Evolutionary conservation across 257 asterid species (phyloP).

Genomic region (Misopates orontium): DNA sequence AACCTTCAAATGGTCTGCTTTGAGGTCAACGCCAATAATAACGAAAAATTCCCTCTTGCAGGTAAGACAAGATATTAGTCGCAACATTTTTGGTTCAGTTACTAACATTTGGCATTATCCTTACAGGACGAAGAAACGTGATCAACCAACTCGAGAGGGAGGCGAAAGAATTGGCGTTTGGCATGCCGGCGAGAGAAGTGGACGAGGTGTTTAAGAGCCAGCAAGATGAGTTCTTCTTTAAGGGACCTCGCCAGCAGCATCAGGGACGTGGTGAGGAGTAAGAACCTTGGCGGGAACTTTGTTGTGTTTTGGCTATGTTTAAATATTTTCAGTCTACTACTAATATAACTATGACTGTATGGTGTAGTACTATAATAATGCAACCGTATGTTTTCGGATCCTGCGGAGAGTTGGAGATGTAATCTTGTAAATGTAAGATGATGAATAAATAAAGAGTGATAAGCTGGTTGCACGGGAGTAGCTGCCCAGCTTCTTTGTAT

Average conservation of each 20-base stretch:
- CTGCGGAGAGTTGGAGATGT: background rate
- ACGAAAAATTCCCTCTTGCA: conserved; percentile 47
- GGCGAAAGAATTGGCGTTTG: conserved; percentile 67
- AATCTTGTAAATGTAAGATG: background rate
- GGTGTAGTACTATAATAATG: background rate
- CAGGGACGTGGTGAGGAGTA: conserved; percentile 41
- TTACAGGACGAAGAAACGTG: too few relatives aligned
- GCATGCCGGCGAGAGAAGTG: conserved; percentile 60
- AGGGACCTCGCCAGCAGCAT: conserved; percentile 56
- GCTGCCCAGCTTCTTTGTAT: too few relatives aligned
- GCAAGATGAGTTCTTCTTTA: conserved; percentile 52
- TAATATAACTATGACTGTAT: background rate
- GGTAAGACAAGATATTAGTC: too few relatives aligned
- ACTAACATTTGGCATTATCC: too few relatives aligned
- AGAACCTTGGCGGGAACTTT: background rate
- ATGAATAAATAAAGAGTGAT: background rate
- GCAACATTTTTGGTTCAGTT: too few relatives aligned
- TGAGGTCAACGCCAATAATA: conserved; percentile 43
- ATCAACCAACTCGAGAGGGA: conserved; percentile 45
- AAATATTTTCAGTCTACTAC: background rate
- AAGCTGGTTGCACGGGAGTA: too few relatives aligned
- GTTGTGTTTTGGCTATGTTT: background rate
- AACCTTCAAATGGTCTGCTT: conserved; percentile 59
- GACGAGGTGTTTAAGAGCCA: conserved; percentile 55
- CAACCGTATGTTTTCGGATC: background rate